Evolutionary conservation across 1,284 basidiomycete species (phyloP), one percentile per base, ranked within the genome.

Genomic region (Vanrija pseudolonga): DNA sequence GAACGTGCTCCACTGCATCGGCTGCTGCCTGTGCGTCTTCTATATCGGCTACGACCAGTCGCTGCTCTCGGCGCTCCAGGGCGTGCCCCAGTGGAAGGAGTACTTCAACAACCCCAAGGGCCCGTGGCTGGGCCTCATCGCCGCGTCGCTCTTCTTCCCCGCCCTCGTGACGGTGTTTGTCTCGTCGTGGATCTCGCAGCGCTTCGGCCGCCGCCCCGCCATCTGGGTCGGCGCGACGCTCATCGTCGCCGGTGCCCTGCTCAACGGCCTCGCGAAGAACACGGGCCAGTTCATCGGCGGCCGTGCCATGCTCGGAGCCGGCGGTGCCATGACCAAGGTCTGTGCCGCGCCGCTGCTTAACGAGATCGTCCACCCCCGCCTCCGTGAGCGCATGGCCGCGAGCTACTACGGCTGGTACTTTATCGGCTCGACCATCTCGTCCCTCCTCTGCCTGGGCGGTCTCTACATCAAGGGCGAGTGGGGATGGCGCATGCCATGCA

Each of bases 141-240:
- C 68, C 3, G 63, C 68, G 2, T 48, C 50, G 3, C 40, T 68
- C 45, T 68, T 60, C 56, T 59, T 69, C 43, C 66, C 66, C 17
- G 59, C 63, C 3, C 45, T 68, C 7, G 42, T 64, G 38, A 54
- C 53, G 26, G 60, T 59, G 8, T 65, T 66, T 38, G 40, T 66
- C 11, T 64, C 57, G 11, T 55, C 56, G 9, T 60, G 45, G 39
- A 50, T 65, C 43, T 55, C 57, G 9, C 50, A 51, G 36, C 53
- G 62, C n/a, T 64, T 38, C 26, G 65, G 65, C 9, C 56, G 65
- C 19, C 52, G 55, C 38, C 46, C 53, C 43, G 57, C 40, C 42
- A 64, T 71, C 36, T 56, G 60, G 45, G 26, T 53, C 32, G 69
- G 69, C 4, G 54, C 64, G 0, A 36, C 55, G 18, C 38, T 69